These are phyloP conservation scores for Aspergillus phoenicis DNA, from an alignment of 2,329 filamentous ascomycete genomes.

Conservation along the genomic window DNA sequence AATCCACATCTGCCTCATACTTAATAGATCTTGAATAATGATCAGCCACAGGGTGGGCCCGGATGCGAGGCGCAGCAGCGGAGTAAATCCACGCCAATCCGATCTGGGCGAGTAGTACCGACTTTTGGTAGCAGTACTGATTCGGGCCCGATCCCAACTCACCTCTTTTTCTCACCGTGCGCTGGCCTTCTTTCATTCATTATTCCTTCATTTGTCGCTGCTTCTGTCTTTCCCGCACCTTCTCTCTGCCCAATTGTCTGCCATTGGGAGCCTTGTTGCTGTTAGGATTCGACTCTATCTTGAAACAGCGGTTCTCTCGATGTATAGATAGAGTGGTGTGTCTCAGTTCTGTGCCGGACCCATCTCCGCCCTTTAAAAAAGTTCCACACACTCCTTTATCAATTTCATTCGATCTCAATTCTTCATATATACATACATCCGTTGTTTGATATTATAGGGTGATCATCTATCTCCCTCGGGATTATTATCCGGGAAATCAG, in stretches of 20 bases:
- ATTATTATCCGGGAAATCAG: not conserved
- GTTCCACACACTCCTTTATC: not conserved
- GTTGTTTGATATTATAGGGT: not conserved
- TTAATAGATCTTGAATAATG: not conserved
- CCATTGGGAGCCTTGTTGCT: not conserved
- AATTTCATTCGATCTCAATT: not conserved
- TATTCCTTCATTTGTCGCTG: not conserved
- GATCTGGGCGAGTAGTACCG: not conserved
- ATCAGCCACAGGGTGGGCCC: not conserved
- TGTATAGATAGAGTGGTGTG: constrained; percentile 1
- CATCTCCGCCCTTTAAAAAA: not conserved
- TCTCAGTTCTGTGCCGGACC: not conserved
- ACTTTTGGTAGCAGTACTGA: not conserved
- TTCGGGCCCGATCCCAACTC: not conserved
- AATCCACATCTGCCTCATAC: too few relatives aligned
- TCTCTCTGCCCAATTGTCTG: not conserved
- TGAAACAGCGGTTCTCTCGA: not conserved
- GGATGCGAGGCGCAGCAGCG: not conserved
- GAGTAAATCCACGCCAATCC: not conserved
- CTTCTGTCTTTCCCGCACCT: not conserved
- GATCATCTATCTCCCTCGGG: not conserved
- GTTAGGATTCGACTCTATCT: not conserved
- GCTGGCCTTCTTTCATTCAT: not conserved
- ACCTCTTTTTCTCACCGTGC: not conserved
- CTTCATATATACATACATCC: not conserved